Evolutionary conservation across 163 green algal species (phyloP), one percentile per base, ranked within the genome.

Genomic region (Scenedesmus sp.): DNA sequence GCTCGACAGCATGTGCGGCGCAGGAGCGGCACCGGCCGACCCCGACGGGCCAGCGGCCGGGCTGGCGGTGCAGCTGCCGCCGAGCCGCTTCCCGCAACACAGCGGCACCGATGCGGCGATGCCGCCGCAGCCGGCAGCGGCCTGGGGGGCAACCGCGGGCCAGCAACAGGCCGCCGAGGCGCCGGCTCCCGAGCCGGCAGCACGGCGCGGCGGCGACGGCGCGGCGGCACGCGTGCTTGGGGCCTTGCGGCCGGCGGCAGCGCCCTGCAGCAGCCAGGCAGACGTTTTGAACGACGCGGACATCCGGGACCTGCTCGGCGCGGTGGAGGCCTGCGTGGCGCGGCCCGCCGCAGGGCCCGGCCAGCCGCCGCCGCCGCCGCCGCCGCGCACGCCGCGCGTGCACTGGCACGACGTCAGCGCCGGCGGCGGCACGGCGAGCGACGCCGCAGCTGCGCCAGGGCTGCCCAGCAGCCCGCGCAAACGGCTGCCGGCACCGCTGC

Each of bases 211-310:
- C 9, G n/a, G 28, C n/a, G n/a, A 28, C 24, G 15, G 17, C 56
- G 39, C 56, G n/a, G 56, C 24, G 28, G 28, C 56, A 2, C 56
- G 11, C 28, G 39, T 44, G 14, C 39, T 64, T 64, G 56, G 28
- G 2, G 13, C 28, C 14, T 64, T 64, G 15, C 26, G 39, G 11
- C 11, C 39, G 56, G 28, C 45, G 2, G 64, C 66, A 47, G 48
- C 62, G 22, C 13, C 50, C 10, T 75, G 63, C 48, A 63, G 33
- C 66, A 75, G 29, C 48, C 26, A 75, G 28, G 66, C 62, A 39
- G 66, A 75, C 29, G 63, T 75, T 33, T 4, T 75, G 47, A 75
- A 75, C 36, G 66, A 75, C 26, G 28, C 66, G 26, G 66, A 75
- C 20, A 75, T 75, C 9, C 29, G 24, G 14, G 48, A 63, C n/a